Conservation (phyloP, 2,329 filamentous ascomycete species). For the Botrytis sinoallii region DNA sequence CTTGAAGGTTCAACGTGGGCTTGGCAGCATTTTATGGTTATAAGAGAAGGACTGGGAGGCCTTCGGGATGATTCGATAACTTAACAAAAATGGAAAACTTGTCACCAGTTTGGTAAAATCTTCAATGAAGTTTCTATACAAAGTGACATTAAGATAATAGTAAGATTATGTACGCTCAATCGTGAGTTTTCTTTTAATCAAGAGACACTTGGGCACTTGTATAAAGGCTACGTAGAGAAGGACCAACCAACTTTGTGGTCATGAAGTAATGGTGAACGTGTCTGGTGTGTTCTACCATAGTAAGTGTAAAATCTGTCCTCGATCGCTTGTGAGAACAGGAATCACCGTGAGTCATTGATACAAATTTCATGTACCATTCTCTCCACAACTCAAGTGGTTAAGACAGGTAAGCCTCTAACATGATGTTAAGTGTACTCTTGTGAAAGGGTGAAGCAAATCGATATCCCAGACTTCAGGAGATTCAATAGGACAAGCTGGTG, state of each 20-base stretch:
- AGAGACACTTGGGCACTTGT: not conserved
- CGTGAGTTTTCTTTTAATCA: not conserved
- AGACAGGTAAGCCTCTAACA: not conserved
- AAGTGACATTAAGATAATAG: not conserved
- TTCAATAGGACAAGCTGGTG: not conserved
- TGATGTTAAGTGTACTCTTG: not conserved
- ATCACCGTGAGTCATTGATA: not conserved
- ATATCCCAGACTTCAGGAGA: not conserved
- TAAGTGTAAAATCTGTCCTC: not conserved
- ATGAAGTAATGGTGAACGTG: not conserved
- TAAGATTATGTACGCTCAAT: rapidly evolving
- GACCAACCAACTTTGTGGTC: not conserved
- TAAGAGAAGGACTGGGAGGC: no score
- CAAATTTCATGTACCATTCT: not conserved
- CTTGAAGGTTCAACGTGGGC: not conserved
- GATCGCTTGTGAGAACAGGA: not conserved
- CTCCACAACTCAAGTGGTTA: not conserved
- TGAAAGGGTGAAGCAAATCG: not conserved
- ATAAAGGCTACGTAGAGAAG: not conserved
- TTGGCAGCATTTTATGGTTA: no score
- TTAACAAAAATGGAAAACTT: not conserved
- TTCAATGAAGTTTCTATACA: not conserved
- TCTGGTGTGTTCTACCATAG: not conserved
- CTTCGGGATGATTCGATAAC: not conserved
- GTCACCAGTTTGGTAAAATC: not conserved